These are phyloP conservation scores for Stagonosporopsis vannaccii DNA, from an alignment of 2,329 filamentous ascomycete species.

Conservation along the genomic window DNA sequence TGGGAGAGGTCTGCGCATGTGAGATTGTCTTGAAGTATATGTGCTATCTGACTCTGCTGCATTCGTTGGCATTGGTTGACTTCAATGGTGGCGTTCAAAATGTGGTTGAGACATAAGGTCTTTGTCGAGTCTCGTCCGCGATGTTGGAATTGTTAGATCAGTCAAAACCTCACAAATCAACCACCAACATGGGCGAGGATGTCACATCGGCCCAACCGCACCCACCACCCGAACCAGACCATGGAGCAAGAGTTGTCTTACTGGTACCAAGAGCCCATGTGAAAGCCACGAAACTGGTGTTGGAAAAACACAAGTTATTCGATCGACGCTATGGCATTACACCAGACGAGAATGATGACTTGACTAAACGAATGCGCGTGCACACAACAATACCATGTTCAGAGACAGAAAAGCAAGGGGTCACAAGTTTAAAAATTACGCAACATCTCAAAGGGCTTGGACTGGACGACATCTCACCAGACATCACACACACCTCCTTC, in stretches of 20 bases:
- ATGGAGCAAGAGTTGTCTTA: constrained; percentile 3
- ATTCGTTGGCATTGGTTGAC: background rate
- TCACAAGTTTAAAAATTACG: background rate
- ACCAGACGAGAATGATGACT: constrained; percentile 8
- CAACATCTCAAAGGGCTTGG: constrained; percentile 9
- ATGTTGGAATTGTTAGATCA: background rate
- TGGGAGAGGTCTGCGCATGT: background rate
- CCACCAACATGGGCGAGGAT: constrained; percentile 5
- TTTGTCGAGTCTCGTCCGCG: background rate
- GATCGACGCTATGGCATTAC: constrained; percentile 42
- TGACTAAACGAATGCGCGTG: constrained; percentile 29
- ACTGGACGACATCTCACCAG: constrained; percentile 17
- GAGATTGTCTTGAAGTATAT: background rate
- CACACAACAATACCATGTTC: constrained; percentile 26
- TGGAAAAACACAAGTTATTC: constrained; percentile 43
- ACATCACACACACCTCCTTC: constrained; percentile 23
- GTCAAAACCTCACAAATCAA: background rate
- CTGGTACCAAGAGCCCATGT: constrained; percentile 45
- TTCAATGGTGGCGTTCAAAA: background rate
- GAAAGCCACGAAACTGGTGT: constrained; percentile 48
- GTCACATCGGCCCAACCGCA: background rate
- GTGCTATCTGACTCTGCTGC: background rate
- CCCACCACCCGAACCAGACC: background rate
- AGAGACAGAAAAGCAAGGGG: too few species aligned
- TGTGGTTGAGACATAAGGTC: background rate